phyloP scores from a whole-genome alignment of 1,284 basidiomycete genomes.

The Cryptococcus amylolentus region DNA sequence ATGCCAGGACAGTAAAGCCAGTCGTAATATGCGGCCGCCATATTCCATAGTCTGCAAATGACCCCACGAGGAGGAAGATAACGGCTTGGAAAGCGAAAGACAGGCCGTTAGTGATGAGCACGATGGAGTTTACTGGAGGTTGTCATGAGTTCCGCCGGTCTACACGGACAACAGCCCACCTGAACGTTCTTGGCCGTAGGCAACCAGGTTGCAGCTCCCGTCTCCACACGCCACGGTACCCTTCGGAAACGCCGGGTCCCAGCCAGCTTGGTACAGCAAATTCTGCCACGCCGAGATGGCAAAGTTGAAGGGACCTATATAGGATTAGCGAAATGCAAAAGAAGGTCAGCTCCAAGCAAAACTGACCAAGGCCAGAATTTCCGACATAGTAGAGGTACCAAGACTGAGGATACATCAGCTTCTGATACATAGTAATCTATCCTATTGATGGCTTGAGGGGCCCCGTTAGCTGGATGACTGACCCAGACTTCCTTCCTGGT shows the following conservation, averaged over 20 bases:
- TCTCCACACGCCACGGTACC: slow-evolving; percentile 33
- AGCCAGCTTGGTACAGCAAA: slow-evolving; percentile 39
- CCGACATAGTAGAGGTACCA: slow-evolving; percentile 46
- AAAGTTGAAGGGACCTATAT: slow-evolving; percentile 43
- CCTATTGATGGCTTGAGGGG: neutral
- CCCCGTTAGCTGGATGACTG: slow-evolving; percentile 1
- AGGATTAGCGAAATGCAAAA: neutral
- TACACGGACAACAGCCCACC: slow-evolving; percentile 20
- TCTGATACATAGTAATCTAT: neutral
- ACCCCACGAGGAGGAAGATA: slow-evolving; percentile 50
- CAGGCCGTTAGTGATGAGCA: slow-evolving; percentile 69
- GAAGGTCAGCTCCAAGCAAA: neutral
- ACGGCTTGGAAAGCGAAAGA: slow-evolving; percentile 63
- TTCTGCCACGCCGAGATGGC: slow-evolving; percentile 47
- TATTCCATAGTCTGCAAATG: slow-evolving; percentile 64
- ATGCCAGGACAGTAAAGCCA: slow-evolving; percentile 67
- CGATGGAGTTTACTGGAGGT: slow-evolving; percentile 62
- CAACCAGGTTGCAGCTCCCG: slow-evolving; percentile 30
- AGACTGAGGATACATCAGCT: slow-evolving; percentile 19
- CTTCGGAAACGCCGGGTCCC: slow-evolving; percentile 39
- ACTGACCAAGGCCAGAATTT: slow-evolving; percentile 41
- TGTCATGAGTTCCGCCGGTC: neutral
- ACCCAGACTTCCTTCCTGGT: slow-evolving; percentile 43
- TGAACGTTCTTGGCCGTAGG: slow-evolving; percentile 31
- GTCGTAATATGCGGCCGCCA: slow-evolving; percentile 74